Percentiles rank a stretch among this genome's conserved stretches.
Conservation (phyloP, 108 stramenopile species). For the Fistulifera solaris region DNA sequence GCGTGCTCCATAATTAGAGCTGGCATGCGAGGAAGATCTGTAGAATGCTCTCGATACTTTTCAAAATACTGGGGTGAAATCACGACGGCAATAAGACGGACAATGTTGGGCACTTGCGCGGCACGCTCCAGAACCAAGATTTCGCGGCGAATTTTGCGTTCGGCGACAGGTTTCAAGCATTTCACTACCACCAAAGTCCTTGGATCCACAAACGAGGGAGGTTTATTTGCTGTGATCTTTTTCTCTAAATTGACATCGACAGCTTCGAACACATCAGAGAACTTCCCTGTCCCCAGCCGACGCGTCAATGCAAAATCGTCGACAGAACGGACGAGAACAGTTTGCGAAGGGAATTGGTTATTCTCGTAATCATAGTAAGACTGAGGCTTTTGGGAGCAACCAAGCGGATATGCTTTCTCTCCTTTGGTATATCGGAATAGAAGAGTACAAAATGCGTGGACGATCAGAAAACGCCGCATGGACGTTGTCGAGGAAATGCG, state of each 20-base stretch:
- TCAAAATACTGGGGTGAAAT: constrained; percentile 18
- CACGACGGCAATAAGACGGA: constrained; percentile 39
- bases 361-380: constrained; percentile 50
- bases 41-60: constrained; percentile 1
- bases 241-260: constrained; percentile 35
- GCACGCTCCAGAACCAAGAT: constrained; percentile 60
- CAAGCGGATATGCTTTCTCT: constrained; percentile 41
- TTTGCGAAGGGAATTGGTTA: constrained; percentile 25
- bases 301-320: constrained; percentile 43
- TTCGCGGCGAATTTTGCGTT: constrained; percentile 78
- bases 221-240: not conserved
- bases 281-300: constrained; percentile 80
- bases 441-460: no score
- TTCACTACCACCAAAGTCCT: constrained; percentile 48
- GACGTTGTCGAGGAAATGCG: no score
- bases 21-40: constrained; percentile 36
- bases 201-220: not conserved
- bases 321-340: not conserved
- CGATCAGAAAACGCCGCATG: no score
- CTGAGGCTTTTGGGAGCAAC: constrained; percentile 29
- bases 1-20: constrained; percentile 85
- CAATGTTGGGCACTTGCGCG: constrained; percentile 58
- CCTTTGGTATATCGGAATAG: no score
- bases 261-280: constrained; percentile 82
- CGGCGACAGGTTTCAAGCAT: constrained; percentile 76